These are phyloP conservation scores for Hymenoscyphus fructigenus DNA, from an alignment of 2,329 filamentous ascomycete genomes.

Conservation along the genomic window DNA sequence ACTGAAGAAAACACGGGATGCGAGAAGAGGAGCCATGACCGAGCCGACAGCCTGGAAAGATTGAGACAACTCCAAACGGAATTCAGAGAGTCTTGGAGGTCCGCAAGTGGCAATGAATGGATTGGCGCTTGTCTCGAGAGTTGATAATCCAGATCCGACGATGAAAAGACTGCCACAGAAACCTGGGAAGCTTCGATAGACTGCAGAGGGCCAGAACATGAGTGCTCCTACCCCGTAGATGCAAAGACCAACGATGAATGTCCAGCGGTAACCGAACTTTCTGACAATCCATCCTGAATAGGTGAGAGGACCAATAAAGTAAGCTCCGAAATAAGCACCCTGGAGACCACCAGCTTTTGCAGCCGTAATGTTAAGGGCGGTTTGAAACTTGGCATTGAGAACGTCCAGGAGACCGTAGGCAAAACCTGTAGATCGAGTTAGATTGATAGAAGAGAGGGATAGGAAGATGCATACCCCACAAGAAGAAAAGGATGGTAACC, in stretches of 20 bases:
- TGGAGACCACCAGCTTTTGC: slow-evolving; percentile 65
- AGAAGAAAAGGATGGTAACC: slow-evolving; percentile 16
- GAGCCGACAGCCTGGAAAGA: slow-evolving; percentile 72
- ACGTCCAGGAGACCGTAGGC: slow-evolving; percentile 84
- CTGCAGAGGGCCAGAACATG: slow-evolving; percentile 10
- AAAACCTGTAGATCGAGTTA: slow-evolving; percentile 51
- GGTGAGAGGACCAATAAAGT: slow-evolving; percentile 51
- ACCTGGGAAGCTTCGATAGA: slow-evolving; percentile 56
- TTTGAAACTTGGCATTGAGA: slow-evolving; percentile 70
- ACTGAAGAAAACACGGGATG: slow-evolving; percentile 70
- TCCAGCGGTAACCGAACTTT: slow-evolving; percentile 60
- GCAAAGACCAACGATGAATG: slow-evolving; percentile 64
- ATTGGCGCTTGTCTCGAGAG: slow-evolving; percentile 78
- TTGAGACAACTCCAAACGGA: slow-evolving; percentile 73
- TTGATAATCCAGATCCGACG: slow-evolving; percentile 72
- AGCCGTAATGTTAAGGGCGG: slow-evolving; percentile 60
- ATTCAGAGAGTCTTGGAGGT: slow-evolving; percentile 68
- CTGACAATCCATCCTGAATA: slow-evolving; percentile 65
- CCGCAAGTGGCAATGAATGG: slow-evolving; percentile 71
- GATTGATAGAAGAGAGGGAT: neutral
- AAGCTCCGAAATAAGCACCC: slow-evolving; percentile 63
- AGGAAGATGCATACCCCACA: slow-evolving; percentile 8
- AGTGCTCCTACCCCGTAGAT: slow-evolving; percentile 57
- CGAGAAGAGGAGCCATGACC: slow-evolving; percentile 71
- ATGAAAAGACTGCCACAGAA: slow-evolving; percentile 74